These are phyloP conservation scores for Phytopythium mirpurense DNA, from an alignment of 352 stramenopile genomes.

Conservation along the genomic window DNA sequence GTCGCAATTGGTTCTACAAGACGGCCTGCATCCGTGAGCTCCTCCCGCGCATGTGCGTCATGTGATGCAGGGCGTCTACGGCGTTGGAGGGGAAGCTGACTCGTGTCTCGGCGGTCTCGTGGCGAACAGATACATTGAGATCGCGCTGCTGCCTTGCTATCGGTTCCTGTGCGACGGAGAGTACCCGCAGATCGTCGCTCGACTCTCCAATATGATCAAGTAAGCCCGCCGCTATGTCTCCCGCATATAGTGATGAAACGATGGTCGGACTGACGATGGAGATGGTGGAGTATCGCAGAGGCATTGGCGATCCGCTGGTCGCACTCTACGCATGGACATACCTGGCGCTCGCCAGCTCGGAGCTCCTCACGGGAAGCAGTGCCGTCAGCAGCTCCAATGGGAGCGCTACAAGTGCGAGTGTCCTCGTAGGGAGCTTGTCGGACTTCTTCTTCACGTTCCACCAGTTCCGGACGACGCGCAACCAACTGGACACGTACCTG, in stretches of 20 bases:
- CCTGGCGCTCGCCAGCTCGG: slow-evolving; percentile 59
- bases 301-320: slow-evolving; percentile 84
- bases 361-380: slow-evolving; percentile 27
- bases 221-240: slow-evolving; percentile 17
- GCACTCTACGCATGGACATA: slow-evolving; percentile 85
- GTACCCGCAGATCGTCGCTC: slow-evolving; percentile 78
- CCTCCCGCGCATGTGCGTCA: slow-evolving; percentile 81
- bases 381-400: neutral
- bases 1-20: slow-evolving; percentile 95
- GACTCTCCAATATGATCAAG: slow-evolving; percentile 87
- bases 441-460: slow-evolving; percentile 89
- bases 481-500: slow-evolving; percentile 51
- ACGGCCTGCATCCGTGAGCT: slow-evolving; percentile 91
- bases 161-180: slow-evolving; percentile 89
- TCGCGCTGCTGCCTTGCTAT: slow-evolving; percentile 86
- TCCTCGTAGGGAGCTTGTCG: slow-evolving; percentile 73
- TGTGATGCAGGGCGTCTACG: neutral
- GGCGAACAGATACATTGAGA: slow-evolving; percentile 74
- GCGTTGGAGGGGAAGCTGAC: neutral
- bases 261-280: slow-evolving; percentile 1
- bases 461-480: slow-evolving; percentile 38
- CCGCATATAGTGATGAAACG: too few relatives aligned
- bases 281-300: slow-evolving; percentile 30
- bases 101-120: neutral
- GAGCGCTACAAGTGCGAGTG: slow-evolving; percentile 26